These are phyloP conservation scores for Dicorynia guianensis DNA, from an alignment of 306 rosid genomes.

Conservation along the genomic window DNA sequence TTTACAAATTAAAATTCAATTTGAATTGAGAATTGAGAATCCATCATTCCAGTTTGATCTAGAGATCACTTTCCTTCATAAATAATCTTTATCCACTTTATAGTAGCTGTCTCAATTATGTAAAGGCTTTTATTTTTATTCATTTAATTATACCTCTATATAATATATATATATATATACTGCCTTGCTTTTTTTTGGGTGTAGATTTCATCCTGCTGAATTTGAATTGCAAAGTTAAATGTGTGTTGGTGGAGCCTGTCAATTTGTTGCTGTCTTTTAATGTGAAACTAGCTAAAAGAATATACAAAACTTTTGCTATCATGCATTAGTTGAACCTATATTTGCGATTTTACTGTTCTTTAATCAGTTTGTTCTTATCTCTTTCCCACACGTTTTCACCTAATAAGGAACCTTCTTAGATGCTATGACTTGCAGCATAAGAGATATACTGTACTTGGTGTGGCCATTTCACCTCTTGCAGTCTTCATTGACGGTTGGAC, in stretches of 20 bases:
- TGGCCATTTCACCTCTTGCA: background rate
- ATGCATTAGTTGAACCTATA: background rate
- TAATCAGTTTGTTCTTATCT: conserved; percentile 44
- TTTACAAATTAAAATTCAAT: no score
- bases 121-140: background rate
- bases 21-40: no score
- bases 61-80: no score
- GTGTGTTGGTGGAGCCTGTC: conserved; percentile 14
- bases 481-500: background rate
- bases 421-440: background rate
- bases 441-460: background rate
- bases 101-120: background rate
- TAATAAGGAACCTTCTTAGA: conserved; percentile 19
- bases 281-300: conserved; percentile 9
- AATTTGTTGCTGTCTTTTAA: conserved; percentile 14
- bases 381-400: conserved; percentile 15
- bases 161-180: background rate
- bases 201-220: background rate
- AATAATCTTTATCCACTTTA: background rate
- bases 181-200: background rate
- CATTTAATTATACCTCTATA: background rate
- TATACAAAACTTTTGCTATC: conserved; percentile 17
- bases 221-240: conserved; percentile 11
- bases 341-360: conserved; percentile 27
- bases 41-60: no score